Percentiles rank a stretch among this genome's conserved stretches.
These are phyloP conservation scores for Aspergillus sp. DNA, from an alignment of 2,329 filamentous ascomycete genomes.

Conservation along the genomic window DNA sequence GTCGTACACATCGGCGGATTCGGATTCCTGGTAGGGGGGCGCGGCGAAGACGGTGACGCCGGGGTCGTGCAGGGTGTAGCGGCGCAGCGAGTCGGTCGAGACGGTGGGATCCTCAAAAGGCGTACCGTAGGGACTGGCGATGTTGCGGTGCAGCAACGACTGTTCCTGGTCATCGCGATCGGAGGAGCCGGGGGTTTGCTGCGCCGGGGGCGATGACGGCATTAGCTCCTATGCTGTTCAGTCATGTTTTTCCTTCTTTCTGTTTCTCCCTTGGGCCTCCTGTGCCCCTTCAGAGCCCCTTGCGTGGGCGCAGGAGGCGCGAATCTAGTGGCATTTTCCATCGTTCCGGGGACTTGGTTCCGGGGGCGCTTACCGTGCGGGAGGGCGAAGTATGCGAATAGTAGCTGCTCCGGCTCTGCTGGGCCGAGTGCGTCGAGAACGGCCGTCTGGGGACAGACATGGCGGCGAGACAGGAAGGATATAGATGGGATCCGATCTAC, in stretches of 20 bases:
- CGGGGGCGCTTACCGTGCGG: slow-evolving; percentile 1
- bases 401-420: slow-evolving; percentile 7
- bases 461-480: not conserved
- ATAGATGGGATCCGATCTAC: not conserved
- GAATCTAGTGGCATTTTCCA: not conserved
- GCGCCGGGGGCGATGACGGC: not conserved
- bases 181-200: slow-evolving; percentile 9
- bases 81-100: slow-evolving; percentile 30
- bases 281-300: not conserved
- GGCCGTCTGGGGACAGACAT: not conserved
- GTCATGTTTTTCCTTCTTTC: not conserved
- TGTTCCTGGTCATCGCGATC: slow-evolving; percentile 20
- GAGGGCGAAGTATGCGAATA: slow-evolving; percentile 8
- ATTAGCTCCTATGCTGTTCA: not conserved
- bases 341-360: not conserved
- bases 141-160: slow-evolving; percentile 31
- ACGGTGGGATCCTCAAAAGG: slow-evolving; percentile 50
- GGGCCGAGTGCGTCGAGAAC: slow-evolving; percentile 5
- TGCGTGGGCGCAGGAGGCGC: not conserved
- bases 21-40: slow-evolving; percentile 57
- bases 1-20: slow-evolving; percentile 44
- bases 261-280: not conserved
- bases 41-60: slow-evolving; percentile 57
- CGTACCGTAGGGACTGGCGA: slow-evolving; percentile 43
- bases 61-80: slow-evolving; percentile 37